A percentile compares a stretch with the other conserved stretches of the same genome.
These are phyloP conservation scores for Ceratobasidium sp. DNA, from an alignment of 1,284 basidiomycete genomes.

Conservation along the genomic window DNA sequence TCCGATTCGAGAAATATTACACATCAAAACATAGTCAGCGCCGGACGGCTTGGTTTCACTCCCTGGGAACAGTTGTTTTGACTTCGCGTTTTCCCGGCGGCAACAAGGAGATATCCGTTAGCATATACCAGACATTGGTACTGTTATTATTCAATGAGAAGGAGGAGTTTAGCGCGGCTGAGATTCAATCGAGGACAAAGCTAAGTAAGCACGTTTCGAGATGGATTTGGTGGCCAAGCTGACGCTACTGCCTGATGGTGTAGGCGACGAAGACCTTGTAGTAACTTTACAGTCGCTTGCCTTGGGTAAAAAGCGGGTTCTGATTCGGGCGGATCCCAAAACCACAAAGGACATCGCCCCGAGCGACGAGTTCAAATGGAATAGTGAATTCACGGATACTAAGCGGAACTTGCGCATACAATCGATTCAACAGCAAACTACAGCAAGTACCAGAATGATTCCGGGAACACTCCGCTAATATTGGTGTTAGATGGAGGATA, in stretches of 20 bases:
- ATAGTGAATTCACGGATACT: slow-evolving; percentile 85
- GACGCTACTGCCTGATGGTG: not conserved
- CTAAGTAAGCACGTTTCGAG: slow-evolving; percentile 18
- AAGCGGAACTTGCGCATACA: slow-evolving; percentile 91
- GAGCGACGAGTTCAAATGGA: slow-evolving; percentile 84
- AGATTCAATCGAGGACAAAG: slow-evolving; percentile 74
- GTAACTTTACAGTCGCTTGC: slow-evolving; percentile 93
- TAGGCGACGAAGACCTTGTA: slow-evolving; percentile 81
- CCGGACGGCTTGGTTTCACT: slow-evolving; percentile 84
- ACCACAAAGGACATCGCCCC: slow-evolving; percentile 83
- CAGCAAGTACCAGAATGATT: slow-evolving; percentile 64
- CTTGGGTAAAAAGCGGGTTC: slow-evolving; percentile 89
- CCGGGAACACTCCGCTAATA: not conserved
- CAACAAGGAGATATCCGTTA: slow-evolving; percentile 89
- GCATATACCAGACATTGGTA: slow-evolving; percentile 89
- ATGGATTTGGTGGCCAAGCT: not conserved
- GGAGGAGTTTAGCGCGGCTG: slow-evolving; percentile 48
- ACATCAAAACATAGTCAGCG: slow-evolving; percentile 78
- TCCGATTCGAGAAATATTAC: slow-evolving; percentile 76
- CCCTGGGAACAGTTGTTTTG: slow-evolving; percentile 81
- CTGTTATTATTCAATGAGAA: slow-evolving; percentile 91
- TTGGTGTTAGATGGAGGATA: slow-evolving; percentile 80
- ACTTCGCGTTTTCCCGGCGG: slow-evolving; percentile 76
- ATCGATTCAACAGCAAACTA: slow-evolving; percentile 94
- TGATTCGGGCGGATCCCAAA: slow-evolving; percentile 79